Percentiles rank a stretch among this genome's conserved stretches.
Conservation (phyloP, 2,329 filamentous ascomycete species). For the Botrytis galanthina region DNA sequence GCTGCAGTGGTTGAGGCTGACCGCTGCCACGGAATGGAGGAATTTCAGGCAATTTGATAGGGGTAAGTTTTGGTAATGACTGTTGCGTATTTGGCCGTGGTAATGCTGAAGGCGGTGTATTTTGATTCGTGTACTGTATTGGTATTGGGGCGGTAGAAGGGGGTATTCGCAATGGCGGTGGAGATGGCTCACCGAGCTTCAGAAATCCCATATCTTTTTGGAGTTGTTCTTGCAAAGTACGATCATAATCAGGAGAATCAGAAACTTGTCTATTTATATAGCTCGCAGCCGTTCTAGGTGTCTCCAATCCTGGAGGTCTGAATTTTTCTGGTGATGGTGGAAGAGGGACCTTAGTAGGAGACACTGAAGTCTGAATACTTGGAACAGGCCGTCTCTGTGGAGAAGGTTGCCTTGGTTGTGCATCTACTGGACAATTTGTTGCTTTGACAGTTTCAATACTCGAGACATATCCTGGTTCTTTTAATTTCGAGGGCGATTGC, state of each 20-base stretch:
- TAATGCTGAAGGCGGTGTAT: conserved; percentile 25
- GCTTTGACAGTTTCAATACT: conserved; percentile 54
- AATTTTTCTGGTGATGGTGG: conserved; percentile 57
- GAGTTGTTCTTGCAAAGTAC: conserved; percentile 60
- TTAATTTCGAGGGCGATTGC: conserved; percentile 52
- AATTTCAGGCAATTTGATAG: conserved; percentile 41
- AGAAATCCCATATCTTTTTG: conserved; percentile 60
- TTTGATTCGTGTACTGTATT: conserved; percentile 29
- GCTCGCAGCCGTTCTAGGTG: conserved; percentile 50
- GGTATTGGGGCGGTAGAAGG: conserved; percentile 24
- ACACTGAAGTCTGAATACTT: conserved; percentile 37
- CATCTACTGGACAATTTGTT: conserved; percentile 43
- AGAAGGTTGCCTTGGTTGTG: conserved; percentile 56
- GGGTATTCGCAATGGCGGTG: conserved; percentile 28
- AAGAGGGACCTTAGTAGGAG: conserved; percentile 60
- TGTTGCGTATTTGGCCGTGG: conserved; percentile 38
- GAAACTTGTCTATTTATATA: conserved; percentile 43
- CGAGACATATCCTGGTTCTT: conserved; percentile 40
- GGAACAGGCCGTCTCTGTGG: conserved; percentile 58
- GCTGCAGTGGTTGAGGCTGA: conserved; percentile 33
- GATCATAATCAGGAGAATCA: conserved; percentile 59
- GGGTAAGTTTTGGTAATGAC: conserved; percentile 38
- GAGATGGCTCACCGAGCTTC: conserved; percentile 44
- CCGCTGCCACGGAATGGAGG: conserved; percentile 39
- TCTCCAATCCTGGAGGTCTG: conserved; percentile 43